Evolutionary conservation across 75 land plant genomes (phyloP).

Genomic region (Sequoiadendron giganteum): DNA sequence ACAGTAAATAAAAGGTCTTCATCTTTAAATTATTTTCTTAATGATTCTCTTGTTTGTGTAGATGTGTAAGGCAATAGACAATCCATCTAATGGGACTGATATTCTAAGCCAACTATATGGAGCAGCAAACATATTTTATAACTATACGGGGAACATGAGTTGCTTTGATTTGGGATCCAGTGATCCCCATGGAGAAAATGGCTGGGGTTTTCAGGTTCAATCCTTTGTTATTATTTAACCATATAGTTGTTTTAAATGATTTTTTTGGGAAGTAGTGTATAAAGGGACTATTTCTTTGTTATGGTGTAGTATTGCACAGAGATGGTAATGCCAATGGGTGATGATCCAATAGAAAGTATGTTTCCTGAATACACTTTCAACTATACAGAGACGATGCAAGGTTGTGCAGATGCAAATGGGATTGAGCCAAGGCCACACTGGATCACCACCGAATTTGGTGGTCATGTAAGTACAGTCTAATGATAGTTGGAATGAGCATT

Average conservation of each 20-base stretch:
- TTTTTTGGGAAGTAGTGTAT: not conserved
- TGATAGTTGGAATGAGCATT: too few species aligned
- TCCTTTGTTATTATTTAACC: not conserved
- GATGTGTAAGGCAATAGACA: slow-evolving; percentile 36
- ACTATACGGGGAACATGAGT: slow-evolving; percentile 23
- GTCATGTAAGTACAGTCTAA: slow-evolving; percentile 26
- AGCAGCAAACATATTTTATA: slow-evolving; percentile 11
- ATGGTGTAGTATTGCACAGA: slow-evolving; percentile 44
- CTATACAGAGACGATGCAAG: not conserved
- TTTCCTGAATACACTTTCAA: slow-evolving; percentile 20
- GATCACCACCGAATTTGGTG: slow-evolving; percentile 40
- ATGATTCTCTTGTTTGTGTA: slow-evolving; percentile 6
- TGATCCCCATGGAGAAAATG: slow-evolving; percentile 20
- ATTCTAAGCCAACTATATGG: not conserved
- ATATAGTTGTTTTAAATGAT: not conserved
- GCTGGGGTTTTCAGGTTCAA: slow-evolving; percentile 32
- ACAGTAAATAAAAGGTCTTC: too few species aligned
- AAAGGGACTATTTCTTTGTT: not conserved
- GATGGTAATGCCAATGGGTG: slow-evolving; percentile 46
- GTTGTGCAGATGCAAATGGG: slow-evolving; percentile 17
- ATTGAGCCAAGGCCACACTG: slow-evolving; percentile 35
- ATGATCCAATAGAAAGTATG: slow-evolving; percentile 34
- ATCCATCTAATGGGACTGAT: slow-evolving; percentile 16
- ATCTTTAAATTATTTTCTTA: too few species aligned
- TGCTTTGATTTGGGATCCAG: slow-evolving; percentile 23